Evolutionary conservation across 2,329 filamentous ascomycete genomes (phyloP).

Genomic region (Paraconiothyrium sp.): DNA sequence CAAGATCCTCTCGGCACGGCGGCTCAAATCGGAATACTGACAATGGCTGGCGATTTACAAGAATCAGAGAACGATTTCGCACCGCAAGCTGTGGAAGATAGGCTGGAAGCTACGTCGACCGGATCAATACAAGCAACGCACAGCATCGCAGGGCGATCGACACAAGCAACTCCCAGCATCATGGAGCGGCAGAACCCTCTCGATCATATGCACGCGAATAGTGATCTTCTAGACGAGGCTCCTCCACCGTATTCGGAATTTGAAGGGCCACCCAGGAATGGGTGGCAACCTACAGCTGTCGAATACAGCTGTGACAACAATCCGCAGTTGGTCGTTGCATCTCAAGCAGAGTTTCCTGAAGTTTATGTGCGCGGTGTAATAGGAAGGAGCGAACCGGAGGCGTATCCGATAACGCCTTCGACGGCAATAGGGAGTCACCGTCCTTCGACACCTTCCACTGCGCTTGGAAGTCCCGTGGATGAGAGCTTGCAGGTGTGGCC

Average conservation of each 20-base stretch:
- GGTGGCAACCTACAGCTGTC: conserved; percentile 23
- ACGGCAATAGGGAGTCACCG: conserved; percentile 13
- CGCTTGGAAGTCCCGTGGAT: conserved; percentile 12
- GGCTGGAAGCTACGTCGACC: conserved; percentile 19
- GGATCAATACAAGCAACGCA: background rate
- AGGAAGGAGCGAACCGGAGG: conserved; percentile 3
- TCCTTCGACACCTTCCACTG: conserved; percentile 12
- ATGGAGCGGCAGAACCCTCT: conserved; percentile 15
- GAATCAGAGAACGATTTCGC: conserved; percentile 21
- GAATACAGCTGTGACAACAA: conserved; percentile 32
- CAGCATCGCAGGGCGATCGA: conserved; percentile 1
- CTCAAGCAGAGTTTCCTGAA: conserved; percentile 19
- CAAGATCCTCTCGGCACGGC: background rate
- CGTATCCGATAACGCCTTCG: conserved; percentile 8
- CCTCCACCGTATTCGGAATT: conserved; percentile 31
- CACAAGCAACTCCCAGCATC: conserved; percentile 16
- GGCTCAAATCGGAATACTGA: background rate
- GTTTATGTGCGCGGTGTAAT: conserved; percentile 22
- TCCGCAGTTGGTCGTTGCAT: conserved; percentile 23
- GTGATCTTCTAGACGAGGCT: conserved; percentile 26
- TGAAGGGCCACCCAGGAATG: conserved; percentile 9
- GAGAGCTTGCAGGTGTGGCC: conserved; percentile 21
- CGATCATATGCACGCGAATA: conserved; percentile 7
- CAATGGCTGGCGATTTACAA: background rate
- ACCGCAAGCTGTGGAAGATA: conserved; percentile 24